phyloP scores from a whole-genome alignment of 257 asterid genomes.

The Rehmannia glutinosa region DNA sequence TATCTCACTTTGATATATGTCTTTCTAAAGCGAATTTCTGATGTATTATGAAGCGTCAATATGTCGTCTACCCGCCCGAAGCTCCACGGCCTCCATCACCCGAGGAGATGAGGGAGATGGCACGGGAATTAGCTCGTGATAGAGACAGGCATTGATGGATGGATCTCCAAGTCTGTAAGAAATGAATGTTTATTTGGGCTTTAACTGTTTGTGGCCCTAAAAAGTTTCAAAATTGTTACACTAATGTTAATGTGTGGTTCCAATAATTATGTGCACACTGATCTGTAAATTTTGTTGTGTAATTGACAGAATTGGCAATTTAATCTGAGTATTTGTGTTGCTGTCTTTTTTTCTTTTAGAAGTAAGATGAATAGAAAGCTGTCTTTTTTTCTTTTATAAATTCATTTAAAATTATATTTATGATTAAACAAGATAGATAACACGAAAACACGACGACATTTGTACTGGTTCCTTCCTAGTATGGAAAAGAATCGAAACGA shows the following conservation, averaged over 20 bases:
- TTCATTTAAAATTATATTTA: too few relatives aligned
- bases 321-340: neutral
- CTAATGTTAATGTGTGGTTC: neutral
- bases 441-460: too few relatives aligned
- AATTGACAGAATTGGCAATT: neutral
- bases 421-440: too few relatives aligned
- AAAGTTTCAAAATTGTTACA: neutral
- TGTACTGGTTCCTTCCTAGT: neutral
- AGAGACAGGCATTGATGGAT: slow-evolving; percentile 41
- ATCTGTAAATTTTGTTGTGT: slow-evolving; percentile 10
- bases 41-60: slow-evolving; percentile 64
- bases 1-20: neutral
- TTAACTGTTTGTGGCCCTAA: neutral
- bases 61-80: slow-evolving; percentile 81
- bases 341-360: neutral
- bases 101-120: slow-evolving; percentile 85
- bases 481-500: neutral
- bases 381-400: neutral
- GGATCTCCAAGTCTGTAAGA: slow-evolving; percentile 7
- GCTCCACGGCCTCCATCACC: slow-evolving; percentile 82
- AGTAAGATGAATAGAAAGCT: neutral
- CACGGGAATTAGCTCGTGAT: slow-evolving; percentile 64
- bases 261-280: neutral
- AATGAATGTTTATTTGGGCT: slow-evolving; percentile 1
- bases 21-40: slow-evolving; percentile 9